These are phyloP conservation scores for Didymella exigua DNA, from an alignment of 2,329 filamentous ascomycete species.

Conservation along the genomic window DNA sequence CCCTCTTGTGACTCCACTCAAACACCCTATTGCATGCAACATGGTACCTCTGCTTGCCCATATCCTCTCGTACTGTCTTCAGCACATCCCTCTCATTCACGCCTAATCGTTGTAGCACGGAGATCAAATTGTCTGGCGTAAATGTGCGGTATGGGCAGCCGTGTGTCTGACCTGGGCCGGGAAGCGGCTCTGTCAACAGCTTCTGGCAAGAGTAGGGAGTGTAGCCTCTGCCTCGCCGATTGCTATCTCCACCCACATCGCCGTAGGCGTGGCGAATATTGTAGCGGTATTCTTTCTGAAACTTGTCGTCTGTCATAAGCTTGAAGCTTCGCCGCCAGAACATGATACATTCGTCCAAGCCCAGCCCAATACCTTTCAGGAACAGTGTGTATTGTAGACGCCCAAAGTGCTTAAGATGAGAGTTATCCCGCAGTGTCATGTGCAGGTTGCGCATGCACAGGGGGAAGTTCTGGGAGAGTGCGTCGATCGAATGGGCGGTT, in stretches of 20 bases:
- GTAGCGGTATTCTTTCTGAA: constrained; percentile 97
- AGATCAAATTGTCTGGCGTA: constrained; percentile 80
- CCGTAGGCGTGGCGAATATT: constrained; percentile 95
- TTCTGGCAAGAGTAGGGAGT: constrained; percentile 94
- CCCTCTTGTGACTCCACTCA: constrained; percentile 76
- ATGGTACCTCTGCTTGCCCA: constrained; percentile 85
- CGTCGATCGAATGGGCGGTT: constrained; percentile 69
- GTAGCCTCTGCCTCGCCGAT: constrained; percentile 84
- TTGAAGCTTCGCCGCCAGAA: constrained; percentile 92
- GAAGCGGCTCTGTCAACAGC: constrained; percentile 86
- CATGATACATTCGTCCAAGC: constrained; percentile 84
- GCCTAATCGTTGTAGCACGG: constrained; percentile 77
- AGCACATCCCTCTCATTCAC: constrained; percentile 78
- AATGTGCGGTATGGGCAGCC: constrained; percentile 98
- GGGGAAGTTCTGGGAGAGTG: constrained; percentile 79
- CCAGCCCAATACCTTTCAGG: constrained; percentile 92
- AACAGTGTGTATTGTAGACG: constrained; percentile 95
- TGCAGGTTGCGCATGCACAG: constrained; percentile 95
- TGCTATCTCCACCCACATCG: constrained; percentile 90
- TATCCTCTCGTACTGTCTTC: constrained; percentile 84
- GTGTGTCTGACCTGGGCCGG: constrained; percentile 85
- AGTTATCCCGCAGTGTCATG: constrained; percentile 80
- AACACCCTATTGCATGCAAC: constrained; percentile 97
- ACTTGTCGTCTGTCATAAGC: constrained; percentile 87
- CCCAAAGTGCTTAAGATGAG: constrained; percentile 90